These are phyloP conservation scores for Aristolochia contorta DNA, from an alignment of 164 flowering plant species.

Conservation along the genomic window DNA sequence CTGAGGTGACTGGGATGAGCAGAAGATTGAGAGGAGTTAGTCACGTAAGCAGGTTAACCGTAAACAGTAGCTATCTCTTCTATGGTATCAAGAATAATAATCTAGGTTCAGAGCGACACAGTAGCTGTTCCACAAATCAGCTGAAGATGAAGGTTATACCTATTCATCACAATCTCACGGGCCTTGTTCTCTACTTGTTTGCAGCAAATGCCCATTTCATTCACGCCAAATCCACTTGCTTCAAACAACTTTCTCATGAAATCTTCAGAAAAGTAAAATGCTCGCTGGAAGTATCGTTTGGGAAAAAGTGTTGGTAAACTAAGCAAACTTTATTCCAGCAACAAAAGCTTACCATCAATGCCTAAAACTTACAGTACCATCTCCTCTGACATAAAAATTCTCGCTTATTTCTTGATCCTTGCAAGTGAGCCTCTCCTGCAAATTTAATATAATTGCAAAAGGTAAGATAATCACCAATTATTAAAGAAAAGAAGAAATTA, in stretches of 20 bases:
- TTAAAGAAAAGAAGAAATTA: background rate
- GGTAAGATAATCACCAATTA: background rate
- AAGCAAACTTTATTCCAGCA: background rate
- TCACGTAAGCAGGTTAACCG: no score
- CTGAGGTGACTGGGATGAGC: no score
- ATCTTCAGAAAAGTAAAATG: constrained; percentile 86
- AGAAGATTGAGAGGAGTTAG: no score
- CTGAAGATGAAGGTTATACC: constrained; percentile 30
- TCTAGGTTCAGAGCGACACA: no score
- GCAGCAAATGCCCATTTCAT: constrained; percentile 67
- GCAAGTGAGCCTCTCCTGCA: constrained; percentile 66
- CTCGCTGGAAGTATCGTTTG: constrained; percentile 49
- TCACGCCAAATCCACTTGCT: constrained; percentile 55
- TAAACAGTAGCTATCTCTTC: no score
- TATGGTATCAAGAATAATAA: no score
- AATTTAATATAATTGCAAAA: constrained; percentile 2
- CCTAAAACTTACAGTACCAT: constrained; percentile 78
- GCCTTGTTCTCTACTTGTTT: constrained; percentile 95
- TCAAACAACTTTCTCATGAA: constrained; percentile 57
- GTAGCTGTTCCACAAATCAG: background rate
- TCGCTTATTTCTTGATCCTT: constrained; percentile 93
- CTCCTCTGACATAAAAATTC: constrained; percentile 95
- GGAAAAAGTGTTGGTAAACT: background rate
- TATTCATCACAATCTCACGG: constrained; percentile 76
- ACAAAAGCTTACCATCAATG: no score